Evolutionary conservation across 2,329 filamentous ascomycete species (phyloP).

Genomic region (Chrysoporthe deuterocubensis): DNA sequence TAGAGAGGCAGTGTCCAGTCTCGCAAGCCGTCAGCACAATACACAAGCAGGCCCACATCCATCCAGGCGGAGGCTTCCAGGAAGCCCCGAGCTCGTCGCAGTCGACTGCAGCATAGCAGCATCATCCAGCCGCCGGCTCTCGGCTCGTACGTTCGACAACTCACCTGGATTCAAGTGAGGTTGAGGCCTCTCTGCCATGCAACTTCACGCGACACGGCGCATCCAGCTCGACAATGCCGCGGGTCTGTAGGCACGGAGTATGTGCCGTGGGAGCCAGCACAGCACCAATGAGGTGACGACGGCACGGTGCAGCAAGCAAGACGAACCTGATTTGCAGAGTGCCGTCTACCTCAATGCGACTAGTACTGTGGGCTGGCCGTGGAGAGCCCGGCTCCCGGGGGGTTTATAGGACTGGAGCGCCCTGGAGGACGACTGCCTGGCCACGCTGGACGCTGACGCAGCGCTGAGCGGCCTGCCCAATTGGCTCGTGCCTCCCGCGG

Average conservation of each 20-base stretch:
- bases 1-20: background rate
- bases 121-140: no score
- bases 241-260: background rate
- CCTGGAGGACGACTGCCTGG: background rate
- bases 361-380: background rate
- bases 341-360: background rate
- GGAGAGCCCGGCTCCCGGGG: no score
- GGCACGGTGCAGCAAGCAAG: background rate
- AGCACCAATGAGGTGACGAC: background rate
- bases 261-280: background rate
- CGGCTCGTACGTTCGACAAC: background rate
- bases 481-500: background rate
- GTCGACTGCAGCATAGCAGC: background rate
- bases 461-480: background rate
- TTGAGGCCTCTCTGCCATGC: background rate
- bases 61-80: background rate
- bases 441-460: background rate
- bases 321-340: background rate
- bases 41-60: background rate
- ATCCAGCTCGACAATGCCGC: background rate
- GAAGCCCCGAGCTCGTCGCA: background rate
- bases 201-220: background rate
- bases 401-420: background rate
- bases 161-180: background rate
- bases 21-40: background rate